Conservation (phyloP, 371 early-diverging fungal species). For the Actinomucor elegans region DNA sequence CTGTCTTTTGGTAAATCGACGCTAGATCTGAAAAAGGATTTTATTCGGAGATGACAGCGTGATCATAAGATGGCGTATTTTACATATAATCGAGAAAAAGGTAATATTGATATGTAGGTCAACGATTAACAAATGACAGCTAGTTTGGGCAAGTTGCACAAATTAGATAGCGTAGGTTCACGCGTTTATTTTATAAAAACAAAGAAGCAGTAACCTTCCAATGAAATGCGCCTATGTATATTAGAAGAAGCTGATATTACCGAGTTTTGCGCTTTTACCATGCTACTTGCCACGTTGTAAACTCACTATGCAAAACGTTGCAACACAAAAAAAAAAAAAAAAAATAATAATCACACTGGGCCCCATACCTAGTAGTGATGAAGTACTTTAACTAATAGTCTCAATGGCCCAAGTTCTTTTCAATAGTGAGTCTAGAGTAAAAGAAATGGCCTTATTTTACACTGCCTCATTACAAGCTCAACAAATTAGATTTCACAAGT, state of each 20-base stretch:
- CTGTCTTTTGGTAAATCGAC: neutral
- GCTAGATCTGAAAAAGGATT: too few relatives aligned
- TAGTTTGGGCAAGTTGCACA: neutral
- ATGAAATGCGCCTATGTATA: neutral
- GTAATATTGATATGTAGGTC: neutral
- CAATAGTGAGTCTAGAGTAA: too few relatives aligned
- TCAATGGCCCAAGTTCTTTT: neutral
- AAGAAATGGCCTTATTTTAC: neutral
- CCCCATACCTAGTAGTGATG: neutral
- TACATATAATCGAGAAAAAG: neutral
- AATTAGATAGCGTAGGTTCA: too few relatives aligned
- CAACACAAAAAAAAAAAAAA: too few relatives aligned
- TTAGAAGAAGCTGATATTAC: neutral
- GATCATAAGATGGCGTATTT: neutral
- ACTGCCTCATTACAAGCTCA: neutral
- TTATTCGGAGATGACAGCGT: too few relatives aligned
- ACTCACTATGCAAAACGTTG: too few relatives aligned
- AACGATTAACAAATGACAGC: neutral
- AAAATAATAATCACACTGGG: neutral
- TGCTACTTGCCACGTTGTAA: neutral
- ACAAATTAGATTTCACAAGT: neutral
- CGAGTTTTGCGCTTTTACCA: neutral
- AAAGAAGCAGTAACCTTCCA: neutral
- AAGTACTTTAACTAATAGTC: too few relatives aligned
- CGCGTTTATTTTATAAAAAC: neutral